Base-by-base conservation (phyloP, 2,329 filamentous ascomycete genomes). In the Nemania diffusa region DNA sequence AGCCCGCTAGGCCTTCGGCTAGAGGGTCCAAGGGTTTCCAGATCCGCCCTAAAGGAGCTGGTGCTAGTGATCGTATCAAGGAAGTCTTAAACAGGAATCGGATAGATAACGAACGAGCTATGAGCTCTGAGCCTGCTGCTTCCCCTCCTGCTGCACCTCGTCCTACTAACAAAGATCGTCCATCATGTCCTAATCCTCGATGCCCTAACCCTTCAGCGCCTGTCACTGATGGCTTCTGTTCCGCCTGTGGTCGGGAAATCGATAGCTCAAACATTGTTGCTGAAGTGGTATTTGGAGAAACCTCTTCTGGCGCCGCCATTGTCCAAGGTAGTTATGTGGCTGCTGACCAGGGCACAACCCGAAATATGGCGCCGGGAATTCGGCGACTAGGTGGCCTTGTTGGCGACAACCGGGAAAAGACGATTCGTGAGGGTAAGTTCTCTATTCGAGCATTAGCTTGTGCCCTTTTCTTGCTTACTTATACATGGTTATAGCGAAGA, bases 241-340 rank as follows among this genome's bases (percentile, higher is more conserved):
- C 90, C 68, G 91, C 88, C 53, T 98, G 96, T 79, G 95, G 94
- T 85, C 90, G 89, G 67, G 89, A 97, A 72, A 88, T 95, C 63
- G 91, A 92, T 73, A 92, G 97, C 76, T 90, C 89, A 77, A 94
- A 97, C 76, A 97, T 98, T 69, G 94, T 97, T 65, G 88, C 93
- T 56, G 96, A 99, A 79, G 88, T 98, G 69, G 91, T 91, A 24
- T 99, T 98, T 76, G 94, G 94, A 71, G 95, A 99, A 82, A 91
- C 89, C 29, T 89, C 92, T 0, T 90, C 89, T 37, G 96, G 96
- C 74, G 93, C 92, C 56, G 94, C 95, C 59, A 88, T 97, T 57
- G 93, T 97, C 20, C 93, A 97, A 78, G 96, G 96, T 78, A 94
- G 91, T 69, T 97, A 91, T 76, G 89, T 99, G 68, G 91, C 90